A percentile compares a stretch with the other conserved stretches of the same genome.
phyloP scores from a whole-genome alignment of 2,329 filamentous ascomycete genomes.

The Chaetothyriales sp. region DNA sequence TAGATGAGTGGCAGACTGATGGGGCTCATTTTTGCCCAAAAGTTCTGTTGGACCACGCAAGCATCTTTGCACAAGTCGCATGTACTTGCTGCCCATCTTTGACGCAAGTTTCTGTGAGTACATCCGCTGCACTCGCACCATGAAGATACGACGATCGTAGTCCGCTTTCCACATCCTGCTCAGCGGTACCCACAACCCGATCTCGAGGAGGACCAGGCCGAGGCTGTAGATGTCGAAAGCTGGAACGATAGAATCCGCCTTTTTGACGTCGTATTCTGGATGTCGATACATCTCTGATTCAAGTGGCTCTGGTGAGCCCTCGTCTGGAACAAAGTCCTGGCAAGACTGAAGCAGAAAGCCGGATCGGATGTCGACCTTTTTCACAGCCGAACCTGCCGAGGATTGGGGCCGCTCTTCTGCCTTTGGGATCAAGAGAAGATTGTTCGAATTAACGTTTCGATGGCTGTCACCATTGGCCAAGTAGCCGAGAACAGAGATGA shows the following conservation, averaged over 20 bases:
- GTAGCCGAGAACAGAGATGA: conserved; percentile 43
- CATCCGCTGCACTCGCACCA: conserved; percentile 48
- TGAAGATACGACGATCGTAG: conserved; percentile 49
- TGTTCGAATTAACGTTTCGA: conserved; percentile 52
- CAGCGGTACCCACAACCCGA: conserved; percentile 51
- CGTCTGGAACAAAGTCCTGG: conserved; percentile 14
- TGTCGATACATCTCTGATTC: conserved; percentile 48
- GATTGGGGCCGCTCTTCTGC: conserved; percentile 14
- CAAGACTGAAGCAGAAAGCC: conserved; percentile 16
- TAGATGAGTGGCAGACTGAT: conserved; percentile 16
- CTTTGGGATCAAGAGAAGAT: conserved; percentile 42
- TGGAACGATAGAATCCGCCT: conserved; percentile 19
- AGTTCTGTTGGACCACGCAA: conserved; percentile 39
- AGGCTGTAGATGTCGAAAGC: conserved; percentile 48
- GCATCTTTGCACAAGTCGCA: conserved; percentile 49
- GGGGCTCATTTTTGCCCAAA: conserved; percentile 13
- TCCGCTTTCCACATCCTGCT: conserved; percentile 51
- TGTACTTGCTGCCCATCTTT: conserved; percentile 51
- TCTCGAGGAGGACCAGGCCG: conserved; percentile 48
- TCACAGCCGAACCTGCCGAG: not conserved
- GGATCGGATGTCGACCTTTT: conserved; percentile 19
- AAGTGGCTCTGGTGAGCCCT: conserved; percentile 24
- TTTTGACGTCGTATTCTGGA: conserved; percentile 28
- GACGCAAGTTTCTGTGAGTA: conserved; percentile 48
- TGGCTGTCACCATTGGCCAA: conserved; percentile 45